phyloP scores from a whole-genome alignment of 345 rosid species.

The Brassica rapa region DNA sequence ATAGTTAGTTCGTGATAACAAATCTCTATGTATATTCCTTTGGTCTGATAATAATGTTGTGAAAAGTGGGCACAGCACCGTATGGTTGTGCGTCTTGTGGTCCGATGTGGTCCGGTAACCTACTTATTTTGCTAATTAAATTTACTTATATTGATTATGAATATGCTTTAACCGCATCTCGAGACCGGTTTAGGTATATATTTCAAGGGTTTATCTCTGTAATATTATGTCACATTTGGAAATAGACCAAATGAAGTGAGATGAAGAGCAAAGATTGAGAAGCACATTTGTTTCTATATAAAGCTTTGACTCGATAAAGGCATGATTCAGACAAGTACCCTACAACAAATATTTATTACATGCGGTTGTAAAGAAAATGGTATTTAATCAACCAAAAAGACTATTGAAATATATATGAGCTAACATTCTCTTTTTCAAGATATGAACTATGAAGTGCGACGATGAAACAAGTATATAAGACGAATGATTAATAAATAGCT shows the following conservation, averaged over 20 bases:
- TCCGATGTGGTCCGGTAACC: slow-evolving; percentile 33
- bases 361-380: slow-evolving; percentile 9
- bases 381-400: slow-evolving; percentile 3
- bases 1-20: slow-evolving; percentile 23
- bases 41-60: slow-evolving; percentile 29
- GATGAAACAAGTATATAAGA: too few species aligned
- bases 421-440: not conserved
- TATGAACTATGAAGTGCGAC: not conserved
- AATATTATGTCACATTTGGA: not conserved
- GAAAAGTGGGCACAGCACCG: slow-evolving; percentile 25
- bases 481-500: too few species aligned
- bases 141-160: not conserved
- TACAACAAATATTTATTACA: slow-evolving; percentile 15
- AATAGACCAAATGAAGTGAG: slow-evolving; percentile 11
- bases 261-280: not conserved
- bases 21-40: slow-evolving; percentile 32
- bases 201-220: slow-evolving; percentile 15
- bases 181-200: not conserved
- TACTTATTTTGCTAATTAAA: not conserved
- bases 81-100: slow-evolving; percentile 26
- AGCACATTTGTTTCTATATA: slow-evolving; percentile 7
- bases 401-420: not conserved
- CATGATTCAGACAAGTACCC: slow-evolving; percentile 32
- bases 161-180: slow-evolving; percentile 33
- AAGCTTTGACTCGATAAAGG: slow-evolving; percentile 19